Conservation (phyloP, 2,329 filamentous ascomycete genomes). For the Apiospora arundinis region DNA sequence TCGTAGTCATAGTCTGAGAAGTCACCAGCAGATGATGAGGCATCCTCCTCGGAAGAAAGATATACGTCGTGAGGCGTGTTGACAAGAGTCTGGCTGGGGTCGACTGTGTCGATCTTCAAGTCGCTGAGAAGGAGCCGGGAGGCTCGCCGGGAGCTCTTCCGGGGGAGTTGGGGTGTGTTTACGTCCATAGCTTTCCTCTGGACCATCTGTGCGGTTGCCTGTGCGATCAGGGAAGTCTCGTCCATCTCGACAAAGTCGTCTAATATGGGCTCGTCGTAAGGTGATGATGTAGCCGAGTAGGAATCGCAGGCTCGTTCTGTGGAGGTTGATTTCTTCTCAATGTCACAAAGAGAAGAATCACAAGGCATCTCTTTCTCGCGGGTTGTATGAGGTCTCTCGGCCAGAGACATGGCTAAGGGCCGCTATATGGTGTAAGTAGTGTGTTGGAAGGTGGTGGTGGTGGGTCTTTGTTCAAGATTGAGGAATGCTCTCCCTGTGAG, state of each 20-base stretch:
- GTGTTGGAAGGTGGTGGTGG: neutral
- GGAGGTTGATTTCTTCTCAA: neutral
- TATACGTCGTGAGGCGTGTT: constrained; percentile 64
- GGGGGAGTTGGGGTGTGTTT: constrained; percentile 54
- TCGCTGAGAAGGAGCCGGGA: constrained; percentile 54
- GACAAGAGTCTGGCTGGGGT: constrained; percentile 37
- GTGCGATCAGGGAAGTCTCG: constrained; percentile 23
- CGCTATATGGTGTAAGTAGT: neutral
- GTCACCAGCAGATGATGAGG: constrained; percentile 66
- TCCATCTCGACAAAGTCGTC: constrained; percentile 25
- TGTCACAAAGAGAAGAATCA: neutral
- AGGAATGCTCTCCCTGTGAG: constrained; percentile 9
- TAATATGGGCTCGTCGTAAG: constrained; percentile 25
- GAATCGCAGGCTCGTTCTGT: constrained; percentile 14
- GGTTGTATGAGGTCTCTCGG: constrained; percentile 6
- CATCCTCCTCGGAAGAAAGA: constrained; percentile 70
- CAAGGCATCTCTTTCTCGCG: neutral
- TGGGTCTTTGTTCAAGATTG: constrained; percentile 5
- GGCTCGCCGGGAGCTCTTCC: constrained; percentile 55
- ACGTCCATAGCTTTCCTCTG: constrained; percentile 23
- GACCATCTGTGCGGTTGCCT: constrained; percentile 15
- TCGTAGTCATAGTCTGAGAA: constrained; percentile 59
- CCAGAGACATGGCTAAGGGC: constrained; percentile 1
- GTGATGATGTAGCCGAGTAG: constrained; percentile 21
- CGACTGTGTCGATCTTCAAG: constrained; percentile 43